Conservation (phyloP, 2,329 filamentous ascomycete species). For the Apiospora sp. region DNA sequence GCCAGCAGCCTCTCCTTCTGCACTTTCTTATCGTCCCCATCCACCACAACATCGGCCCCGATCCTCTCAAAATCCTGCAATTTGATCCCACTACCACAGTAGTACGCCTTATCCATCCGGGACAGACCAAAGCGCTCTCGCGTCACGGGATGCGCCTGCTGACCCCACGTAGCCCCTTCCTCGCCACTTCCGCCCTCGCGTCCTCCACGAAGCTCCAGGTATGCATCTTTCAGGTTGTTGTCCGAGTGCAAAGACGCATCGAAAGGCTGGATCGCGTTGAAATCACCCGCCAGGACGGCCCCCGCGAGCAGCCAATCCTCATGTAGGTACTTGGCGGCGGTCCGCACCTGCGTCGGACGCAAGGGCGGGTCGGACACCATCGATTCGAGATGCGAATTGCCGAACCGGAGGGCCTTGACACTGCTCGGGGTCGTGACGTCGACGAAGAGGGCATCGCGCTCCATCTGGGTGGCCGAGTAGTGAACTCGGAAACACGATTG, state of each 20-base stretch:
- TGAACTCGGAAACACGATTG: constrained; percentile 54
- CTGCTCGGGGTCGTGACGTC: constrained; percentile 50
- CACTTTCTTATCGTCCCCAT: constrained; percentile 39
- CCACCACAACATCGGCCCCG: constrained; percentile 52
- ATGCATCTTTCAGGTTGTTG: constrained; percentile 58
- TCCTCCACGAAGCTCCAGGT: constrained; percentile 51
- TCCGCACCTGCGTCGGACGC: constrained; percentile 37
- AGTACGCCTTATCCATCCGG: constrained; percentile 61
- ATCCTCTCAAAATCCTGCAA: constrained; percentile 50
- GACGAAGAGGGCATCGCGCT: constrained; percentile 60
- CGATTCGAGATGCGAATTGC: constrained; percentile 43
- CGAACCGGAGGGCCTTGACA: constrained; percentile 32
- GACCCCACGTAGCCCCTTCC: constrained; percentile 61
- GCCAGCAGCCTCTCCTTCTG: constrained; percentile 30
- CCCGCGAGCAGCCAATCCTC: constrained; percentile 40
- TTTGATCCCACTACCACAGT: constrained; percentile 42
- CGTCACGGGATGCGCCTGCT: constrained; percentile 52
- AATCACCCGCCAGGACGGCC: constrained; percentile 59
- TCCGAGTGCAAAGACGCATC: constrained; percentile 55
- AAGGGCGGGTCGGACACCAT: constrained; percentile 35
- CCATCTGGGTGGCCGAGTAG: constrained; percentile 53
- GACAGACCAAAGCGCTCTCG: constrained; percentile 53
- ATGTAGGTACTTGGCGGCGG: constrained; percentile 32
- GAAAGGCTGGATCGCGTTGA: constrained; percentile 63
- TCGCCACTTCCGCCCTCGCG: constrained; percentile 48